Evolutionary conservation across 2,329 filamentous ascomycete genomes (phyloP).

Genomic region (Penicillium aurantiogriseum): DNA sequence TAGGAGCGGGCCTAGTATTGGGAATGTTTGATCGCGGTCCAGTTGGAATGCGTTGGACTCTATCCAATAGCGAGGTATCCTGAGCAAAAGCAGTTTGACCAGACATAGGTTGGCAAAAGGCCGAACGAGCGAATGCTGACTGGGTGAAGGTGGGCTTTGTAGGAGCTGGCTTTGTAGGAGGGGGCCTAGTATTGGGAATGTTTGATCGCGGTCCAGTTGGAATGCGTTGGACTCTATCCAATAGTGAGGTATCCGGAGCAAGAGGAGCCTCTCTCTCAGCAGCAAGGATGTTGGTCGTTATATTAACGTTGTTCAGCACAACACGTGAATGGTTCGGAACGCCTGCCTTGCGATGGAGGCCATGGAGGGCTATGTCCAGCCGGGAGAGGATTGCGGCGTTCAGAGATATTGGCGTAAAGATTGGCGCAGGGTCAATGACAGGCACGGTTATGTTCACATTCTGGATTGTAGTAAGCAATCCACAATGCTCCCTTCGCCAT

Average conservation of each 20-base stretch:
- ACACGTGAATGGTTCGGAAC: background rate
- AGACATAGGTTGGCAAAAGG: too few species aligned
- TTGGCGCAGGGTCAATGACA: background rate
- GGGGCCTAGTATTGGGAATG: too few species aligned
- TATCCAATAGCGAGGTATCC: background rate
- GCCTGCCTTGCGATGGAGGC: background rate
- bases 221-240: background rate
- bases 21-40: background rate
- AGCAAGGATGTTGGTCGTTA: background rate
- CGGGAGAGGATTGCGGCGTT: background rate
- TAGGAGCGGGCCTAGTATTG: background rate
- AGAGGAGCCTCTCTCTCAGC: background rate
- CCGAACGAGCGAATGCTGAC: too few species aligned
- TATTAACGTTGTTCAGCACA: background rate
- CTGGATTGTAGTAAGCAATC: fast-evolving
- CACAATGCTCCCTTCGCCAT: background rate
- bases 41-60: background rate
- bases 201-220: background rate
- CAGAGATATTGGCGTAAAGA: background rate
- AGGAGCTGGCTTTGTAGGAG: too few species aligned
- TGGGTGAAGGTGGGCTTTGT: background rate
- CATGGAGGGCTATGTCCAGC: background rate
- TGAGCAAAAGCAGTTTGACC: background rate
- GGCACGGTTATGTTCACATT: background rate
- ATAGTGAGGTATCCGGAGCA: background rate